Percentiles rank a stretch among this genome's conserved stretches.
These are phyloP conservation scores for Phytophthora tubulina DNA, from an alignment of 352 stramenopile genomes.

Conservation along the genomic window DNA sequence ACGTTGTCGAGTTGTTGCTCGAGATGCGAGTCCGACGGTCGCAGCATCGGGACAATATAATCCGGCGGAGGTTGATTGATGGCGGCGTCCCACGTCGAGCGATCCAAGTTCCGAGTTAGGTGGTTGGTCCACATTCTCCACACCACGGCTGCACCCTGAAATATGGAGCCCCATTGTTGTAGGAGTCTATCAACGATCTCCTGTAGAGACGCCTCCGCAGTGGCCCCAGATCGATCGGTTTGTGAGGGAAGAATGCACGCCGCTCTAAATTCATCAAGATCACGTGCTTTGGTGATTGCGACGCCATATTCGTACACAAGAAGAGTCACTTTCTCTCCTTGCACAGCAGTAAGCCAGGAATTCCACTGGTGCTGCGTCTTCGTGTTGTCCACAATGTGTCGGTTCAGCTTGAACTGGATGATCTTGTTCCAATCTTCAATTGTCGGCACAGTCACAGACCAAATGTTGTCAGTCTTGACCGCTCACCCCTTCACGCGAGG, in stretches of 20 bases:
- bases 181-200: background rate
- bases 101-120: constrained; percentile 5
- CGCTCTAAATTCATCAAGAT: background rate
- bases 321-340: background rate
- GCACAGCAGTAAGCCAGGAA: background rate
- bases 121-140: constrained; percentile 12
- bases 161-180: background rate
- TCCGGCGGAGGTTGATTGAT: background rate
- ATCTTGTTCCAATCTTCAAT: background rate
- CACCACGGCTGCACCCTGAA: background rate
- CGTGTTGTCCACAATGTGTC: background rate
- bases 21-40: background rate
- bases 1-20: background rate
- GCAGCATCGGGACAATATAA: background rate
- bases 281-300: background rate
- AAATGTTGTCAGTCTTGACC: background rate
- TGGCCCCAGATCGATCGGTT: background rate
- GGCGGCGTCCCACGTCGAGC: constrained; percentile 3
- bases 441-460: background rate
- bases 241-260: background rate
- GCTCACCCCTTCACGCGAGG: background rate
- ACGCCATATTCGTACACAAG: constrained; percentile 1
- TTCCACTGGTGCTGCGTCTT: background rate
- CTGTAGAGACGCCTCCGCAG: background rate
- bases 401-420: background rate